phyloP scores from a whole-genome alignment of 2,329 filamentous ascomycete species.

The Pseudogymnoascus sp. region DNA sequence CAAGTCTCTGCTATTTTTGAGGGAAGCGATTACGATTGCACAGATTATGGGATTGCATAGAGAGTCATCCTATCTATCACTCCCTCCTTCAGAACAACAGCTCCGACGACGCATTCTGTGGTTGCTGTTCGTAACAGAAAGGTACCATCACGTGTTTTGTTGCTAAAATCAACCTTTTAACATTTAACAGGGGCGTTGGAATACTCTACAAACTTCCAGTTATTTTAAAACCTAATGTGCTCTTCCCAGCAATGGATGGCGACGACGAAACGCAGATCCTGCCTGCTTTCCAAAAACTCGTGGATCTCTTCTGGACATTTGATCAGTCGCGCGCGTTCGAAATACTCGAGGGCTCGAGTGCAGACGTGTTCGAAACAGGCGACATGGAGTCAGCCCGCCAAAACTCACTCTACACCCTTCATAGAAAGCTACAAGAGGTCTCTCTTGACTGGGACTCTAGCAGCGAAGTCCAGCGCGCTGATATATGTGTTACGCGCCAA shows the following conservation, averaged over 20 bases:
- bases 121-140: constrained; percentile 41
- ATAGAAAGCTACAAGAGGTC: constrained; percentile 36
- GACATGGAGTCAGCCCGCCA: constrained; percentile 10
- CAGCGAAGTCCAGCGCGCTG: constrained; percentile 56
- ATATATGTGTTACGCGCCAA: constrained; percentile 59
- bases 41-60: constrained; percentile 42
- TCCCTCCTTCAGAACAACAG: constrained; percentile 35
- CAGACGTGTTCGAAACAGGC: not conserved
- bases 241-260: constrained; percentile 30
- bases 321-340: constrained; percentile 43
- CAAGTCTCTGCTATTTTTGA: constrained; percentile 40
- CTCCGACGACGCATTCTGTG: constrained; percentile 39
- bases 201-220: constrained; percentile 43
- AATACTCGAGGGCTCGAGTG: constrained; percentile 27
- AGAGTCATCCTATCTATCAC: constrained; percentile 33
- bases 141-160: constrained; percentile 14
- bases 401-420: constrained; percentile 33
- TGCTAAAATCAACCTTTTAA: not conserved
- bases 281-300: constrained; percentile 41
- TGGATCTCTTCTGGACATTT: constrained; percentile 43
- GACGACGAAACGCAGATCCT: constrained; percentile 38
- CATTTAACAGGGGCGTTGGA: constrained; percentile 37
- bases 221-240: constrained; percentile 34
- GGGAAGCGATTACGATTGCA: constrained; percentile 44
- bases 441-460: constrained; percentile 31